Conservation (phyloP, 495 filamentous ascomycete species). For the Podospora australis region DNA sequence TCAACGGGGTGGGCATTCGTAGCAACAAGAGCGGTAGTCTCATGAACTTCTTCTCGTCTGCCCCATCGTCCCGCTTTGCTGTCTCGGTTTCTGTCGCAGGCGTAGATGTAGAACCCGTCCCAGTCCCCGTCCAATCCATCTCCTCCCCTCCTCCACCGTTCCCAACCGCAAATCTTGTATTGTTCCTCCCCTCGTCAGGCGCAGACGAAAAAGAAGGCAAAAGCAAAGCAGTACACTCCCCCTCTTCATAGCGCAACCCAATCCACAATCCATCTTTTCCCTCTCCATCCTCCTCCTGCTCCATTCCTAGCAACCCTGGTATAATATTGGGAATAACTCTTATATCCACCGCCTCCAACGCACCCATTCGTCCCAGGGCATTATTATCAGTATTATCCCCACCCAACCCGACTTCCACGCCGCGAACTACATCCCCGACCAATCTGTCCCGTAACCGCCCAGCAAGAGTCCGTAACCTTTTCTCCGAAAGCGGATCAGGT, state of each 20-base stretch:
- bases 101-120: constrained; percentile 6
- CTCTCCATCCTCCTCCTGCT: background rate
- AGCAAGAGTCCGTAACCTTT: constrained; percentile 27
- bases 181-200: background rate
- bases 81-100: background rate
- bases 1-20: constrained; percentile 40
- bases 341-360: constrained; percentile 32
- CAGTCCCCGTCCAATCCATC: constrained; percentile 1
- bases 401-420: constrained; percentile 36
- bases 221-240: constrained; percentile 34
- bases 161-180: constrained; percentile 3
- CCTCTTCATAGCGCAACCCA: constrained; percentile 35
- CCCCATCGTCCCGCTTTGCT: background rate
- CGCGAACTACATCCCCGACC: constrained; percentile 44
- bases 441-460: constrained; percentile 36
- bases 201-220: constrained; percentile 23
- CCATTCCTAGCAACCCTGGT: constrained; percentile 10
- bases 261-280: constrained; percentile 27
- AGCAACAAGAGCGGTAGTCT: constrained; percentile 37
- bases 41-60: constrained; percentile 22
- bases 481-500: constrained; percentile 9
- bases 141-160: constrained; percentile 1
- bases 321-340: constrained; percentile 19
- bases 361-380: constrained; percentile 30
- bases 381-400: constrained; percentile 13